Percentiles rank a stretch among this genome's conserved stretches.
Conservation (phyloP, 805 yeast species). For the Myxozyma vanderwaltii region DNA sequence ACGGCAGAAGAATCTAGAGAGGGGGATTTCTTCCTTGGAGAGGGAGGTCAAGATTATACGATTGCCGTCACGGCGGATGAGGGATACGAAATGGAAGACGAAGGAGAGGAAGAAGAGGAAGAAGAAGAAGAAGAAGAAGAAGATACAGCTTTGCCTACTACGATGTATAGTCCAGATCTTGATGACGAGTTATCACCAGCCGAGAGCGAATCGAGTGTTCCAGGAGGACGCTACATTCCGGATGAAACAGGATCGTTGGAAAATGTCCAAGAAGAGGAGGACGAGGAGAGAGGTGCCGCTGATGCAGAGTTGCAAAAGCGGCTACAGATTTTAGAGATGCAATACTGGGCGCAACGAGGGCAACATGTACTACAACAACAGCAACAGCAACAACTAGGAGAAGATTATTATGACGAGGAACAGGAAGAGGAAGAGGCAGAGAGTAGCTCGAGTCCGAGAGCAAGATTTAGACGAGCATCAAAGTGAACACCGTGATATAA, state of each 20-base stretch:
- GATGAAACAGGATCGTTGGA: not conserved
- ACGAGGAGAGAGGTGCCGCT: not conserved
- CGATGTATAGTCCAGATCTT: not conserved
- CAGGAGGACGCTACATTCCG: conserved; percentile 12
- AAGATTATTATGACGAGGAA: too few species aligned
- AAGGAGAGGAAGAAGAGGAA: not conserved
- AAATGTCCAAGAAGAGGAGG: not conserved
- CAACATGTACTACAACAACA: not conserved
- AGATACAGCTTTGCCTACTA: not conserved
- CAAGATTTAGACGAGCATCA: not conserved
- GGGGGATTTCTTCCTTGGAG: not conserved
- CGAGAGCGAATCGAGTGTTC: conserved; percentile 8
- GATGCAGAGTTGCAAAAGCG: conserved; percentile 14
- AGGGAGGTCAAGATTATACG: not conserved
- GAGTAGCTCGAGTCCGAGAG: not conserved
- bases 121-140: not conserved
- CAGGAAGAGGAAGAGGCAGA: not conserved
- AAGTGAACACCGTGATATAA: not conserved
- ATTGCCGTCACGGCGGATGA: too few species aligned
- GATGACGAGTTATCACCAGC: not conserved
- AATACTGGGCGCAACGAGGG: conserved; percentile 23
- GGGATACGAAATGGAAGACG: not conserved
- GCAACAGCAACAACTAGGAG: conserved; percentile 13
- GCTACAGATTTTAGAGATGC: conserved; percentile 17
- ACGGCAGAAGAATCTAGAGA: not conserved